Base-by-base conservation (phyloP, 305 asterid genomes). In the Caryopteris hybrid region DNA sequence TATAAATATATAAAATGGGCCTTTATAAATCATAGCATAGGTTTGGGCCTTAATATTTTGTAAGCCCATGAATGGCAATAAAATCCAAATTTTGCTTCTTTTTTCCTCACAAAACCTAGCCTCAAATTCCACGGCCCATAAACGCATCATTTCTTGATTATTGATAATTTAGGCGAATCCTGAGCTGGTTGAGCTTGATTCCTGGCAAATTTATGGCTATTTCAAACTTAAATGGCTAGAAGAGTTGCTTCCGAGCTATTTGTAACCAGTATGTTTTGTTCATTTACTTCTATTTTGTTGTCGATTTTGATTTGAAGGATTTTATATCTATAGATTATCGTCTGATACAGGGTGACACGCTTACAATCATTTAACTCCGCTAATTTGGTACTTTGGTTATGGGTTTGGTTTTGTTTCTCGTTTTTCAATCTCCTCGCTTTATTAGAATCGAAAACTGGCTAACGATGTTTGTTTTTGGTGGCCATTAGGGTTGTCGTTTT, bases 401-500 rank as follows among this genome's bases (percentile, higher is more conserved):
- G n/a, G 42, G 14, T 70, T 61, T 9, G 47, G 27, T 51, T 63
- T 6, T 17, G 39, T 21, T n/a, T 10, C 10, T 16, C 64, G 0
- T 42, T 41, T 59, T 27, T 56, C 36, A 51, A 41, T 6, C 16
- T 39, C 25, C 31, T 55, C 31, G 20, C 45, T 58, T 71, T 23
- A 8, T 50, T 17, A 10, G 34, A 33, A 13, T 22, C 22, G 8
- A 38, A 53, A 55, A 48, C 22, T 59, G 56, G 57, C 38, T 71
- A 34, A 57, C 23, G 23, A 27, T 56, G 59, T 16, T 57, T 61
- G 58, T 69, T 56, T 18, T 53, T 27, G 5, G 5, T 31, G 6
- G 62, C 5, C 9, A 33, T 23, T 48, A 92, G 92, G 96, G 70
- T 82, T 90, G 66, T 90, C 97, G 18, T 86, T 88, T 82, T 90